Evolutionary conservation across 495 filamentous ascomycete species (phyloP), one percentile per base, ranked within the genome.

Genomic region (Penicillium tannophilum): DNA sequence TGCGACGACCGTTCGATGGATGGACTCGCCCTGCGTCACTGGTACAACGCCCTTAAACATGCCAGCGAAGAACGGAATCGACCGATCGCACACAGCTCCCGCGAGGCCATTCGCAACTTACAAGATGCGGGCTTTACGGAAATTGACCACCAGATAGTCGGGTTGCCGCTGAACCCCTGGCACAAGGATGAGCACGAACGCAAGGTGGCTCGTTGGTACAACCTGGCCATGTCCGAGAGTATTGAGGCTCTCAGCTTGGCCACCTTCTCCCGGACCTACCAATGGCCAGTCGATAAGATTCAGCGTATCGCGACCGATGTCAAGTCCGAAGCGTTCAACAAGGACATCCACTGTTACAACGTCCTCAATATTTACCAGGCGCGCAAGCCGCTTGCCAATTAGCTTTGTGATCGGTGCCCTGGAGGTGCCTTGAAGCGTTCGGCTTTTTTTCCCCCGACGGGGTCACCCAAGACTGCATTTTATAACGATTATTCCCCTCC

Each of bases 121-220:
- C 76, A 85, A 59, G 74, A 82, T 12, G 86, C 88, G 47, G 93
- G 93, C n/a, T 95, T 94, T 66, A 86, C 86, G 16, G 89, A 97
- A 50, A 88, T 96, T 52, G 82, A 87, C 50, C 88, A 96, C 68
- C 81, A 84, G 55, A 79, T 85, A 55, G 86, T 95, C 45, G 81
- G 83, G 39, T 64, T 94, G 36, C 90, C 92, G 2, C 70, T 92
- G 59, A 95, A 91, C 56, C 79, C 88, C 2, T 97, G 93, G 93
- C 86, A 89, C 33, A 65, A 76, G 14, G 87, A 93, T 60, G 76
- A 82, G 14, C 82, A 88, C 57, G 78, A 84, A 59, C 89, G 83
- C 57, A 86, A 89, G 49, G 81, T 91, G 23, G 91, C 90, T 28
- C 80, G 85, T 24, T 96, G 93, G 93, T 97, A 94, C 70, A 90